These are phyloP conservation scores for Acidomyces sp. DNA, from an alignment of 495 filamentous ascomycete genomes.

Conservation along the genomic window DNA sequence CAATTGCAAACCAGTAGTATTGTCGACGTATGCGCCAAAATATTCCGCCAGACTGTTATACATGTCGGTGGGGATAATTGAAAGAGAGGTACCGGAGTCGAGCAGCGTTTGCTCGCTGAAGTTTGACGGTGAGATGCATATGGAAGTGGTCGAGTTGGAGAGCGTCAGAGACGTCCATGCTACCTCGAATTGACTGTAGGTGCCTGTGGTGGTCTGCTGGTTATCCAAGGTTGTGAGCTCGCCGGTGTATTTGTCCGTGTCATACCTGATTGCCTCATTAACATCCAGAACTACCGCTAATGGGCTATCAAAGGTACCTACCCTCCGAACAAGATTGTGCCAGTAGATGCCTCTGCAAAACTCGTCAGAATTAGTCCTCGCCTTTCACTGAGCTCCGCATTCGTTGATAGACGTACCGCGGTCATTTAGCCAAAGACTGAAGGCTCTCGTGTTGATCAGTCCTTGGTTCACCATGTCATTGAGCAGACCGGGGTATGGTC, in stretches of 20 bases:
- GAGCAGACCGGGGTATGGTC: constrained; percentile 67
- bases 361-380: neutral
- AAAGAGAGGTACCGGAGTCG: neutral
- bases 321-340: neutral
- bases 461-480: constrained; percentile 56
- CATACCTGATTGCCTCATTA: too few species aligned
- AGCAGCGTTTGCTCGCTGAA: neutral
- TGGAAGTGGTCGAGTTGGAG: neutral
- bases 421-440: constrained; percentile 76
- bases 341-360: neutral
- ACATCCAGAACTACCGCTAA: constrained; percentile 78
- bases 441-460: constrained; percentile 63
- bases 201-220: neutral
- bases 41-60: neutral
- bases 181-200: neutral
- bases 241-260: constrained; percentile 62
- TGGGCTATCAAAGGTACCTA: too few species aligned
- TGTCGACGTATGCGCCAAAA: neutral
- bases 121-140: neutral
- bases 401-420: constrained; percentile 30
- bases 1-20: too few species aligned
- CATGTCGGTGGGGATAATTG: neutral
- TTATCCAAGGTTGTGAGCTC: constrained; percentile 29
- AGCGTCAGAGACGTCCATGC: neutral
- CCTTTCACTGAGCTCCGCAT: neutral